phyloP scores from a whole-genome alignment of 164 flowering plant genomes.

The Vitis rupestris region DNA sequence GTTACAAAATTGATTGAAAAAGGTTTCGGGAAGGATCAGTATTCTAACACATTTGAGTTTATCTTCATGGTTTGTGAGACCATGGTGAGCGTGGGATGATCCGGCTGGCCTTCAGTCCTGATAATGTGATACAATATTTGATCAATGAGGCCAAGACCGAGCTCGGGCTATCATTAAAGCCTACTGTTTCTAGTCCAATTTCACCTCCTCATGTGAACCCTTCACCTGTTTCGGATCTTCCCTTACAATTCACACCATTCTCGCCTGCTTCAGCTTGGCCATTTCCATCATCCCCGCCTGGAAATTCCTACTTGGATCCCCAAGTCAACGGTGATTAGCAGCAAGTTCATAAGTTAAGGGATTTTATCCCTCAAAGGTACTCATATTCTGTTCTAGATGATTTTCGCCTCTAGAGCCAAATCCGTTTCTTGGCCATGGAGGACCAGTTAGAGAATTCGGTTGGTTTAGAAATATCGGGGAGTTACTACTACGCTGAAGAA shows the following conservation, averaged over 20 bases:
- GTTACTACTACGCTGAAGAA: slow-evolving; percentile 18
- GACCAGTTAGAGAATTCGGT: slow-evolving; percentile 22
- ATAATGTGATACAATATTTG: slow-evolving; percentile 39
- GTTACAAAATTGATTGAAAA: no score
- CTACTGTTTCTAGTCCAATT: slow-evolving; percentile 31
- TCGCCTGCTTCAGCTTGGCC: slow-evolving; percentile 43
- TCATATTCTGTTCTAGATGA: slow-evolving; percentile 35
- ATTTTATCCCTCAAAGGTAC: slow-evolving; percentile 29
- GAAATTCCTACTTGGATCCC: slow-evolving; percentile 48
- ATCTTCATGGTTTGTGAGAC: slow-evolving; percentile 32
- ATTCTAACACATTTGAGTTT: no score
- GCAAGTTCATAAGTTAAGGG: slow-evolving; percentile 21
- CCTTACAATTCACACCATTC: slow-evolving; percentile 34
- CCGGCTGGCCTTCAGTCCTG: slow-evolving; percentile 66
- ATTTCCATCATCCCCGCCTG: slow-evolving; percentile 24
- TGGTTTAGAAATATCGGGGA: slow-evolving; percentile 15
- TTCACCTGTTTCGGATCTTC: slow-evolving; percentile 32
- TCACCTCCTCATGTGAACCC: slow-evolving; percentile 27
- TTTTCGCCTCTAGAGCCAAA: slow-evolving; percentile 25
- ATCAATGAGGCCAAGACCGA: slow-evolving; percentile 53
- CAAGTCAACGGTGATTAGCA: slow-evolving; percentile 33
- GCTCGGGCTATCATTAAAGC: slow-evolving; percentile 36
- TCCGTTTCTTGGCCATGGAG: slow-evolving; percentile 35
- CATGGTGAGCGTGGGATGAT: slow-evolving; percentile 74
- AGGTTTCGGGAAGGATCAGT: no score